A percentile compares a stretch with the other conserved stretches of the same genome.
Evolutionary conservation across 257 asterid species (phyloP).

Genomic region (Solanum bulbocastanum): DNA sequence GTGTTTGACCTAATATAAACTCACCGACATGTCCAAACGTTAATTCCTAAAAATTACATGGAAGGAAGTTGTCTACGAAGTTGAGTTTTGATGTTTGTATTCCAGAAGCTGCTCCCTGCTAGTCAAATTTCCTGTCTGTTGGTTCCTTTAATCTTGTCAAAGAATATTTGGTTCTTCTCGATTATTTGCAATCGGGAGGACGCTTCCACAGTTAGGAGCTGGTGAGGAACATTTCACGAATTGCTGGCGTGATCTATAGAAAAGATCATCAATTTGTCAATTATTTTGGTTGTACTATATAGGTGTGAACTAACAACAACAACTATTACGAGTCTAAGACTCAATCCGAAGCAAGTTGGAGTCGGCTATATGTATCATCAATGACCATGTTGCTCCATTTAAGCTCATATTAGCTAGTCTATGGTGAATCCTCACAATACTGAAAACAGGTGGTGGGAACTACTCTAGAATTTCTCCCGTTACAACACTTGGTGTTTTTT

Average conservation of each 20-base stretch:
- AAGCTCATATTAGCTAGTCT: background rate
- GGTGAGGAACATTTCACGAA: background rate
- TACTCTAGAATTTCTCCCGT: background rate
- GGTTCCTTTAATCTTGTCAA: background rate
- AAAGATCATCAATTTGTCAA: background rate
- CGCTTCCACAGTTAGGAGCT: background rate
- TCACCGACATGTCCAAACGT: background rate
- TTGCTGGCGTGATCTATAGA: background rate
- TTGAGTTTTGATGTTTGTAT: background rate
- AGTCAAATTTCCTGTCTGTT: background rate
- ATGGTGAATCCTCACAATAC: background rate
- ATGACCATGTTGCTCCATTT: background rate
- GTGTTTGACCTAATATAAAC: background rate
- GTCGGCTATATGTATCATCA: background rate
- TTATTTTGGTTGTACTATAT: background rate
- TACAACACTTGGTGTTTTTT: background rate
- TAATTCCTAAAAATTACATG: background rate
- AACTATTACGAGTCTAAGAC: background rate
- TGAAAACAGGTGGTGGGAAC: background rate
- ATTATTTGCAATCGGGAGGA: background rate
- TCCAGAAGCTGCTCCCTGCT: background rate
- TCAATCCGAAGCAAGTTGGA: background rate
- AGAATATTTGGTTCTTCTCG: background rate
- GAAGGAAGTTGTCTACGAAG: background rate
- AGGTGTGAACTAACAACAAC: background rate